Base-by-base conservation (phyloP, 106 monocot species). In the Acorus calamus region DNA sequence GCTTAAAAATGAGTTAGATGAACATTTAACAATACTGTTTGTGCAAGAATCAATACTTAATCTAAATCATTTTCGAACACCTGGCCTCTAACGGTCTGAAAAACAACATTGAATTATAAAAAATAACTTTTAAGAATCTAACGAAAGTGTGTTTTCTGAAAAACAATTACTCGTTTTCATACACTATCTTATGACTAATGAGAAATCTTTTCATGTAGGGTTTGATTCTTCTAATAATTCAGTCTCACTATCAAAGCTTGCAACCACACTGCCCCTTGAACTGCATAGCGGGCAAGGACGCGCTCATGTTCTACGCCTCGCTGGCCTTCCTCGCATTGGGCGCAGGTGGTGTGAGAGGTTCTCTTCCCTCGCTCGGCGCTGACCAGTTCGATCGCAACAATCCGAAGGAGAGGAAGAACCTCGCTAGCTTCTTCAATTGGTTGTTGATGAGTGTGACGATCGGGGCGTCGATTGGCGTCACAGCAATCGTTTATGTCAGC, bases 401-500 rank as follows among this genome's bases (percentile, higher is more conserved):
- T 58, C 58, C 28, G 5, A 58, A 58, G 4, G 58, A 58, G 42
- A 58, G 14, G 58, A 42, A 42, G 58, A 14, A 58, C 3, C 41
- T 58, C 8, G 58, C 58, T 7, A 58, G 58, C 14, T 58, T 58
- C 58, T 58, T 58, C 41, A 58, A 58, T 42, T 58, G 58, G 58
- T 28, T 58, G 8, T 58, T 58, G 58, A 8, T 58, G 8, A 58
- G 58, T 28, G 14, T 7, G 41, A 58, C 58, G 4, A 8, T 41
- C 14, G 58, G 58, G 8, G 58, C 42, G 14, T 14, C 58, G 8
- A 12, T 58, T 4, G 58, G 58, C 5, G 58, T 58, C 28, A 58
- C 58, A 3, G 58, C 42, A 8, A 11, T 58, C 58, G 58, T 58
- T 4, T 58, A 42, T 14, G 58, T 58, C 0, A 14, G 28, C 28